A percentile compares a stretch with the other conserved stretches of the same genome.
phyloP scores from a whole-genome alignment of 108 stramenopile genomes.

The Cylindrotheca closterium region DNA sequence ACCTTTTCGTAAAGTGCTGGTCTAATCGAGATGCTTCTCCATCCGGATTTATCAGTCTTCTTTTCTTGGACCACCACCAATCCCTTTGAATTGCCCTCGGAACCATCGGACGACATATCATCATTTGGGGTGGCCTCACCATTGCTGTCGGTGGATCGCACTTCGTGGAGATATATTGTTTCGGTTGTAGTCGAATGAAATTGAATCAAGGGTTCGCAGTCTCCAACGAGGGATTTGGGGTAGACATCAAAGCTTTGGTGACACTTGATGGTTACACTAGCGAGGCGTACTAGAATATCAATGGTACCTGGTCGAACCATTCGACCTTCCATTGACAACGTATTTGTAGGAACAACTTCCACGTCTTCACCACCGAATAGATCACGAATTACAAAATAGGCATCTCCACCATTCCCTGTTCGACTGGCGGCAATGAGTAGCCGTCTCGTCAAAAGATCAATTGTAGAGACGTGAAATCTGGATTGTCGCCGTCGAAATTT shows the following conservation, averaged over 20 bases:
- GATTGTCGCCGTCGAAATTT: slow-evolving; percentile 16
- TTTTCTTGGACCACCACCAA: slow-evolving; percentile 52
- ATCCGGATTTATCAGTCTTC: slow-evolving; percentile 70
- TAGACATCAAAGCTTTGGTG: slow-evolving; percentile 87
- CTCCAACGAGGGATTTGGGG: slow-evolving; percentile 66
- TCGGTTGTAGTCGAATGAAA: slow-evolving; percentile 88
- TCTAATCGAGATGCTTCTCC: slow-evolving; percentile 75
- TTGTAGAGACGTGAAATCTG: slow-evolving; percentile 51
- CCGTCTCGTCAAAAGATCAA: slow-evolving; percentile 74
- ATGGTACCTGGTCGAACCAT: slow-evolving; percentile 57
- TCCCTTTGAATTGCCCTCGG: slow-evolving; percentile 1
- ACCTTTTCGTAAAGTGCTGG: slow-evolving; percentile 82
- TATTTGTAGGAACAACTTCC: slow-evolving; percentile 74
- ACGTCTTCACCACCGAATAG: slow-evolving; percentile 88
- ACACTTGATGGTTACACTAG: slow-evolving; percentile 74
- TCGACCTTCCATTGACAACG: slow-evolving; percentile 22
- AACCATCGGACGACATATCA: slow-evolving; percentile 2
- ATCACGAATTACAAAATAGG: slow-evolving; percentile 81
- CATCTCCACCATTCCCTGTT: slow-evolving; percentile 87
- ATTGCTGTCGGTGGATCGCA: slow-evolving; percentile 40
- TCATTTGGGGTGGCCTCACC: background rate
- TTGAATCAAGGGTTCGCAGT: slow-evolving; percentile 78
- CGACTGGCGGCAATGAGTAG: slow-evolving; percentile 80
- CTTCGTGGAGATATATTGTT: slow-evolving; percentile 72
- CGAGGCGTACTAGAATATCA: slow-evolving; percentile 73